Evolutionary conservation across 495 filamentous ascomycete genomes (phyloP).

Genomic region (Lepidopterella palustris): DNA sequence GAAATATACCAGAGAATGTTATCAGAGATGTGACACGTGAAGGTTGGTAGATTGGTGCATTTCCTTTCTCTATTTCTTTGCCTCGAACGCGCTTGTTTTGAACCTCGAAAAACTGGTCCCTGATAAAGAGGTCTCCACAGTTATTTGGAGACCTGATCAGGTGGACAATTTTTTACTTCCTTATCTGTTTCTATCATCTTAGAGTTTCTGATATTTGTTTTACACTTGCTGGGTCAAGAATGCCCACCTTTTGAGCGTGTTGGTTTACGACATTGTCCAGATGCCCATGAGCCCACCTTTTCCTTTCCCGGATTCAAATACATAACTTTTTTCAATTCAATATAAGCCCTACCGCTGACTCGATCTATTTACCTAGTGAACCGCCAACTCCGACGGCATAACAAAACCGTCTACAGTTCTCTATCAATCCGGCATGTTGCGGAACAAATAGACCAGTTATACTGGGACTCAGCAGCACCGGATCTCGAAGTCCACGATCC

Average conservation of each 20-base stretch:
- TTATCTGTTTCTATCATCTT: too few species aligned
- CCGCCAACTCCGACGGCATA: slow-evolving; percentile 59
- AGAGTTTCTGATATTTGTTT: too few species aligned
- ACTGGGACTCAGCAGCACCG: slow-evolving; percentile 49
- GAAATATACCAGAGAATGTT: slow-evolving; percentile 8
- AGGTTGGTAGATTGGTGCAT: slow-evolving; percentile 7
- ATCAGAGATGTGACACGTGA: slow-evolving; percentile 25
- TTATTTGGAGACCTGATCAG: too few species aligned
- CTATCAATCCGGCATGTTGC: slow-evolving; percentile 74
- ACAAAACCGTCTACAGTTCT: slow-evolving; percentile 62
- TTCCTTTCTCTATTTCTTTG: background rate
- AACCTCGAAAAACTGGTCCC: too few species aligned
- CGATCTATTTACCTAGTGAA: slow-evolving; percentile 46
- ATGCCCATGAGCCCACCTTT: too few species aligned
- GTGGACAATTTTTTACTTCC: too few species aligned
- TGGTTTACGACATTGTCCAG: too few species aligned
- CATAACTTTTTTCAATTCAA: too few species aligned
- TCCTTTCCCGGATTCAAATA: too few species aligned
- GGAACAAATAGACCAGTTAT: slow-evolving; percentile 71
- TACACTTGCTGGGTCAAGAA: too few species aligned
- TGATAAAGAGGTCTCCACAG: too few species aligned
- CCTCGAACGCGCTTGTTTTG: background rate
- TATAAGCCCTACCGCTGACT: background rate
- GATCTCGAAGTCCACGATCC: slow-evolving; percentile 38
- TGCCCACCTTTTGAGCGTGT: too few species aligned